Conservation (phyloP, 257 asterid genomes). For the Solanum virginianum region DNA sequence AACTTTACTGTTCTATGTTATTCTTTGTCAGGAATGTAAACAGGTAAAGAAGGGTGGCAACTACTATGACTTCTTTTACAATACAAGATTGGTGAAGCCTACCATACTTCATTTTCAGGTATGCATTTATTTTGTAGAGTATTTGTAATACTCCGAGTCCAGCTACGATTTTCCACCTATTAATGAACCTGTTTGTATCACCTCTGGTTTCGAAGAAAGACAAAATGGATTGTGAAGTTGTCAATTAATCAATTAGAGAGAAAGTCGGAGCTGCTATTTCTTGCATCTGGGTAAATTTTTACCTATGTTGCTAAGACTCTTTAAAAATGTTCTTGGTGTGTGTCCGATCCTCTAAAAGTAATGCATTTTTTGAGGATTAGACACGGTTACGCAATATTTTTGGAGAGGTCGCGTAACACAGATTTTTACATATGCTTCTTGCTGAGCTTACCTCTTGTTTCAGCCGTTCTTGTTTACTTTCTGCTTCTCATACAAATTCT, state of each 20-base stretch:
- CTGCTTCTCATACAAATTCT: neutral
- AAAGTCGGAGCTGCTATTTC: neutral
- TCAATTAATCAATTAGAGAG: neutral
- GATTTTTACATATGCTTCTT: neutral
- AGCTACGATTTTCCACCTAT: neutral
- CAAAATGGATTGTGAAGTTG: neutral
- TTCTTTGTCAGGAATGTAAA: constrained; percentile 25
- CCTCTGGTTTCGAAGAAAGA: neutral
- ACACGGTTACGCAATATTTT: neutral
- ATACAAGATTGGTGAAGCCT: constrained; percentile 73
- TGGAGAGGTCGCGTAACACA: neutral
- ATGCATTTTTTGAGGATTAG: neutral
- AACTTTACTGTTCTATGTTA: neutral
- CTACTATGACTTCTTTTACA: constrained; percentile 55
- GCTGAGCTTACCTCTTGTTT: neutral
- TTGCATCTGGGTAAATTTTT: neutral
- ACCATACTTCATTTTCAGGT: constrained; percentile 85
- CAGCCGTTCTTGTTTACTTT: neutral
- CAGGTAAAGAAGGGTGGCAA: constrained; percentile 34
- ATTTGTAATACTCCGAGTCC: neutral
- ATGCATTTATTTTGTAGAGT: neutral
- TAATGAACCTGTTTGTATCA: neutral
- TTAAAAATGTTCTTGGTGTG: neutral
- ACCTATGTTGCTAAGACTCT: neutral
- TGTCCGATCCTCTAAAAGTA: neutral